phyloP scores from a whole-genome alignment of 73 alveolate genomes.

The Paramecium pentaurelia region DNA sequence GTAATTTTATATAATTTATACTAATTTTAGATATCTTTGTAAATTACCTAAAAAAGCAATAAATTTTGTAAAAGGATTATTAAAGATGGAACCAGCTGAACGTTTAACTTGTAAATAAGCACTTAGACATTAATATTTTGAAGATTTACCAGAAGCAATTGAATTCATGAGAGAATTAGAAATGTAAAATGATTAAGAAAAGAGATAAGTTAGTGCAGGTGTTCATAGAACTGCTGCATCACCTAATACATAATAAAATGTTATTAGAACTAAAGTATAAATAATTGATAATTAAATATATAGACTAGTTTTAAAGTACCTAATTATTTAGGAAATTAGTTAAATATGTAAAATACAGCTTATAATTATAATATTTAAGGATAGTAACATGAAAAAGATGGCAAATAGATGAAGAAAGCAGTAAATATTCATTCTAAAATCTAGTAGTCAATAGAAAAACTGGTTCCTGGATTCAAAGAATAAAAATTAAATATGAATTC shows the following conservation, averaged over 20 bases:
- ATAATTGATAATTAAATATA: background rate
- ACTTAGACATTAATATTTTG: constrained; percentile 78
- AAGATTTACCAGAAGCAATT: constrained; percentile 43
- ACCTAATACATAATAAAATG: background rate
- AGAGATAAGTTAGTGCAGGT: background rate
- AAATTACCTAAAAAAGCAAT: constrained; percentile 64
- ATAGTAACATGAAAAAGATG: background rate
- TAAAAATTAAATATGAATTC: background rate
- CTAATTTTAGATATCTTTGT: constrained; percentile 74
- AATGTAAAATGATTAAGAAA: background rate
- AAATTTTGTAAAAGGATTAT: constrained; percentile 67
- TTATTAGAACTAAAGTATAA: background rate
- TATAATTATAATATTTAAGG: background rate
- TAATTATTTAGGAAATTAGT: background rate
- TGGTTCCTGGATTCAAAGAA: background rate
- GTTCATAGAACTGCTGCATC: background rate
- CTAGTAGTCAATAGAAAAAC: background rate
- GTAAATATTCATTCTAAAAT: background rate
- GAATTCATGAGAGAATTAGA: background rate
- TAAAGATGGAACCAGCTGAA: constrained; percentile 80
- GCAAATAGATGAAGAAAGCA: background rate
- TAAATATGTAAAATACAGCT: background rate
- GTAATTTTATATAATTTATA: constrained; percentile 36
- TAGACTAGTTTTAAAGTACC: constrained; percentile 21
- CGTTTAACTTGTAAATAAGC: constrained; percentile 74